Evolutionary conservation across 176 grass and related monocot genomes (phyloP), one percentile per base, ranked within the genome.

Genomic region (Oryza punctata): DNA sequence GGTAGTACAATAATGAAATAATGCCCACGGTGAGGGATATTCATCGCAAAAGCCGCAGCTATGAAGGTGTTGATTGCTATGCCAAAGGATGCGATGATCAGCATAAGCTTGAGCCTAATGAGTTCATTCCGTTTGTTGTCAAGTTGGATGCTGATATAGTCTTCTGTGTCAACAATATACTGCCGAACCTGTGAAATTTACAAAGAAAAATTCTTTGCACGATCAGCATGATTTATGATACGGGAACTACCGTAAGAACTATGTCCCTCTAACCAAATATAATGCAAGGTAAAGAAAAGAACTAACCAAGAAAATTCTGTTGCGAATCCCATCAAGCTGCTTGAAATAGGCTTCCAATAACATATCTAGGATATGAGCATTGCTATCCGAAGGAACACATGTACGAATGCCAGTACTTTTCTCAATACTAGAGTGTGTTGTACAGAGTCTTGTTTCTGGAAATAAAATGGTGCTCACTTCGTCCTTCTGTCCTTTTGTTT

Each of bases 341-440:
- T 96, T 99, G 89, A 96, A 99, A 57, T 99, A 99, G 57, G 97
- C 93, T 82, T 99, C 97, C 79, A 99, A 89, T 65, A 99, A 84
- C 97, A 99, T 99, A 71, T 99, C 97, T 63, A 96, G 90, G 35
- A 96, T 89, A 83, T 99, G 93, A 61, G 90, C 91, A 63, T 99
- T 91, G 72, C 91, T 98, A 77, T 96, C 97, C 73, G 89, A 84
- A 90, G 89, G 85, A 32, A 94, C 87, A 77, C 91, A 96, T 2
- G 96, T 94, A 73, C 87, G 83, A 72, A 94, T 87, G 81, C 91
- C 93, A 64, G 84, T 60, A 4, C 87, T 96, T 27, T 87, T 79
- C 49, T 84, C 81, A 59, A 91, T 67, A 86, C 87, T 92, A 19
- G 92, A 93, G 73, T 87, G 86, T 49, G 88, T 15, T 85, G 89